These are phyloP conservation scores for Sphaceloma murrayae DNA, from an alignment of 2,329 filamentous ascomycete species.

Conservation along the genomic window DNA sequence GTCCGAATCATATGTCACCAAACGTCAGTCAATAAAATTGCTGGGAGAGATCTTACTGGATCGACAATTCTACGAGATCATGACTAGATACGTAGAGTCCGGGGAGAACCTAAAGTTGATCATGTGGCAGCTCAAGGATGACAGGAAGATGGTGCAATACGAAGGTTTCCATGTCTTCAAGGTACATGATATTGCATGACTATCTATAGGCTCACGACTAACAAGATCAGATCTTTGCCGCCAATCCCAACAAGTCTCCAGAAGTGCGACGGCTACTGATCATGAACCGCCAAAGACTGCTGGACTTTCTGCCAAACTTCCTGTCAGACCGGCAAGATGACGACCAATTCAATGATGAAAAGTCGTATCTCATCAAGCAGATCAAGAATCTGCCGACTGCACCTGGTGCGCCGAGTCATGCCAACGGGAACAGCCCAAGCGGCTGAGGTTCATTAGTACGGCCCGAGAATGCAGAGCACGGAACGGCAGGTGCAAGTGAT, in stretches of 20 bases:
- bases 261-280: conserved; percentile 91
- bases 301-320: conserved; percentile 83
- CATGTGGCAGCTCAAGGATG: conserved; percentile 93
- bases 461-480: no score
- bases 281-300: conserved; percentile 86
- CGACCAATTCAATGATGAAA: conserved; percentile 96
- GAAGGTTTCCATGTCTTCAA: conserved; percentile 99
- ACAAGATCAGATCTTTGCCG: conserved; percentile 68
- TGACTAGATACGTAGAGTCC: conserved; percentile 93
- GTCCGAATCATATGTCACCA: conserved; percentile 93
- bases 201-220: conserved; percentile 16
- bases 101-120: conserved; percentile 95
- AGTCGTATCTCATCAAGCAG: conserved; percentile 92
- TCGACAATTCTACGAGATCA: conserved; percentile 92
- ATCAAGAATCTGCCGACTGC: conserved; percentile 43
- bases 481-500: no score
- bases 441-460: neutral
- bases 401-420: neutral
- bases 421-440: conserved; percentile 1
- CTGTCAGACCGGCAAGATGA: conserved; percentile 92
- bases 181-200: conserved; percentile 31
- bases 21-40: conserved; percentile 94
- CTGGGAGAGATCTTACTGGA: conserved; percentile 91
- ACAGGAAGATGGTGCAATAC: conserved; percentile 98
- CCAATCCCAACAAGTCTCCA: conserved; percentile 95